Percentiles rank a stretch among this genome's conserved stretches.
Conservation (phyloP, 352 stramenopile species). For the Blastocystis sp. region DNA sequence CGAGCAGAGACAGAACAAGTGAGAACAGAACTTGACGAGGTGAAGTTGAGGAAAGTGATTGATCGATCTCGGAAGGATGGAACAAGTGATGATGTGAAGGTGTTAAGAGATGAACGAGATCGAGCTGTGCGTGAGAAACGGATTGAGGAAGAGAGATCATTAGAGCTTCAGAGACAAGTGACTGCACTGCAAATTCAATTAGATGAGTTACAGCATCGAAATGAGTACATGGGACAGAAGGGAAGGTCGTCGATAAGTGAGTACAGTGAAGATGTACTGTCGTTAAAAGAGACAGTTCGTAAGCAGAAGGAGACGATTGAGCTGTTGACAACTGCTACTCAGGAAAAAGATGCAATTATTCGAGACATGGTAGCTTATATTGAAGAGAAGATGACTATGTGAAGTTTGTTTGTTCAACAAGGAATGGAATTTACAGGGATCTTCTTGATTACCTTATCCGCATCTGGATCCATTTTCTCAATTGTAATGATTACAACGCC, state of each 20-base stretch:
- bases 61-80: background rate
- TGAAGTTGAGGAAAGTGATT: background rate
- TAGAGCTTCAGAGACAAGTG: background rate
- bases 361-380: background rate
- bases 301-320: background rate
- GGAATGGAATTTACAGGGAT: constrained; percentile 2
- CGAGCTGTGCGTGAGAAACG: background rate
- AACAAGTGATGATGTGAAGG: background rate
- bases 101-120: background rate
- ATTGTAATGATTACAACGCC: constrained; percentile 8
- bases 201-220: background rate
- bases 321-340: background rate
- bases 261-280: background rate
- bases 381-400: background rate
- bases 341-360: background rate
- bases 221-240: background rate
- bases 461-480: background rate
- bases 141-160: background rate
- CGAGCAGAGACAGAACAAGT: background rate
- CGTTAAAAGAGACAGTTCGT: background rate
- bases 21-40: background rate
- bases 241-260: background rate
- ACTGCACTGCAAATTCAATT: background rate
- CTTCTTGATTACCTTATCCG: background rate
- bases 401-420: constrained; percentile 10